Evolutionary conservation across 1,284 basidiomycete genomes (phyloP), one percentile per base, ranked within the genome.

Genomic region (Leccinum fallax): DNA sequence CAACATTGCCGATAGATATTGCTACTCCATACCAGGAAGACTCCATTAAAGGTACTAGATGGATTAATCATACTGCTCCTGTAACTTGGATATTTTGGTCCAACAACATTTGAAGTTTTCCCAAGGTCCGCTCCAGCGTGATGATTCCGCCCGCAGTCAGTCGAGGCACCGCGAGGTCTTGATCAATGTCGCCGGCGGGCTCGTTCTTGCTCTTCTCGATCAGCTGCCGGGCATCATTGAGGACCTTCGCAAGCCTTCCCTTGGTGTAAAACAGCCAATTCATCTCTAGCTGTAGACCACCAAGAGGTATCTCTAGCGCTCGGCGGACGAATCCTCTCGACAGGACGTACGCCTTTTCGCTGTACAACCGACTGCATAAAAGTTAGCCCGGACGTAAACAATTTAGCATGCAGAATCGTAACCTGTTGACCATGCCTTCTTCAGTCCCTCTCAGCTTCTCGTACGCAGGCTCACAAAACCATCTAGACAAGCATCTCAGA

Each of bases 381-480:
- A 63, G 49, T 66, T 21, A 61, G 65, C 16, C 64, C 26, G 34
- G 34, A 55, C 1, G 28, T 19, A 19, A 19, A 19, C 19, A 19
- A 11, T 28, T 43, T 5, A 21, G 59, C 43, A 55, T 30, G 65
- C 24, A 30, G 55, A 55, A 57, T 61, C 21, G 58, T 52, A 34
- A 86, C 87, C 86, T 90, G 73, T 95, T 97, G 63, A 95, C 85
- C 55, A 83, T 90, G 21, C 93, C 94, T 73, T 97, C 95, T 64
- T 90, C 88, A 1, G 95, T 97, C 1, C 92, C 93, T 65, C 93
- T 82, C 43, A 95, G 80, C 74, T 95, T 97, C 72, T 96, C 94
- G 68, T 89, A 95, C 0, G 93, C 93, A 26, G 95, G 95, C 70
- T 95, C 94, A 69, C 93, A 95, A 72, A 93, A 95, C 88, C 92